Evolutionary conservation across 352 stramenopile genomes (phyloP), one percentile per base, ranked within the genome.

Genomic region (Stephanocyclus meneghinianus): DNA sequence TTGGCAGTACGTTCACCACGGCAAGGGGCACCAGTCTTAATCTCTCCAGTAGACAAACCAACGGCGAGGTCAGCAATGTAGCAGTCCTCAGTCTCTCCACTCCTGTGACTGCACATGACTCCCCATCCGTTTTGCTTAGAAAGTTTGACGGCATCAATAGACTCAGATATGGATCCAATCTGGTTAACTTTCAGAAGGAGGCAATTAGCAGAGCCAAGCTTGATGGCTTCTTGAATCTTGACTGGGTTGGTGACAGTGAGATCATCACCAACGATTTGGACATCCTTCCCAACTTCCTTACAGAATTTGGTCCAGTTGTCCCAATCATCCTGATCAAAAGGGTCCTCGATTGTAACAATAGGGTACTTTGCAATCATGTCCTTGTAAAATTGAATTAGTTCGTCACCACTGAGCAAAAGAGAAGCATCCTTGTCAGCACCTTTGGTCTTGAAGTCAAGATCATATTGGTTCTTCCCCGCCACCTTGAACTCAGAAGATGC

Each of bases 51-150:
- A 86, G 94, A 98, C 62, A 99, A 89, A 83, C 97, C 97, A 71
- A 99, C 98, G 37, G 97, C 97, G 63, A 99, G 91, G 89, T 99
- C 98, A 42, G 98, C 97, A 91, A 99, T 99, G 94, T 98, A 99
- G 71, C 95, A 97, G 92, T 99, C 97, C 90, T 99, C 98, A 10
- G 97, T 99, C 90, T 99, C 98, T 80, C 97, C 98, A 76, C 93
- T 98, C 76, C 97, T 94, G 91, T 99, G 98, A 83, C 93, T 98
- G 53, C 96, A 97, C 97, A 99, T 99, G 53, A 97, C 90, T 67
- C 95, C 97, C 97, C 97, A 99, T 82, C 97, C 97, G 37, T 95
- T 96, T 89, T 99, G 95, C 95, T 99, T 99, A 35, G 97, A 96
- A 90, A 98, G 96, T 76, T 97, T 98, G 78, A 99, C 97, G 72